A percentile compares a stretch with the other conserved stretches of the same genome.
Evolutionary conservation across 345 rosid genomes (phyloP).

Genomic region (Corymbia maculata): DNA sequence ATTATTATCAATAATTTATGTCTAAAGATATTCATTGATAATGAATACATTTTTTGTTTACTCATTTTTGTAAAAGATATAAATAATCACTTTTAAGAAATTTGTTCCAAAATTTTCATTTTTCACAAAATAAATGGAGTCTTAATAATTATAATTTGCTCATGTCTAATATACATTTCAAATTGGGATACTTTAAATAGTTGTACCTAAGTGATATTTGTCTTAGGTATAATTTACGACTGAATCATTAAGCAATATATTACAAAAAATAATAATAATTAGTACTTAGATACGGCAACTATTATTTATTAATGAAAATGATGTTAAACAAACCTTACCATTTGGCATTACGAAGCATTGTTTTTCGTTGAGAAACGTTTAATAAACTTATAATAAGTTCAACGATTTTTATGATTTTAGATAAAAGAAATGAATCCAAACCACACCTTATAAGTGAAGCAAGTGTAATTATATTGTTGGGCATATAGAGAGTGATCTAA

Average conservation of each 20-base stretch:
- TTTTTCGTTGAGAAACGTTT: neutral
- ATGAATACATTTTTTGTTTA: too few relatives aligned
- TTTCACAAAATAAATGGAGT: too few relatives aligned
- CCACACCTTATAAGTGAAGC: neutral
- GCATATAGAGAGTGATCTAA: neutral
- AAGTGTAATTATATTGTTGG: neutral
- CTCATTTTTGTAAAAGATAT: too few relatives aligned
- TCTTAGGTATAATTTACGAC: too few relatives aligned
- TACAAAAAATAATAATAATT: neutral
- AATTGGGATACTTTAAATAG: neutral
- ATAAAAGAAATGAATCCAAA: neutral
- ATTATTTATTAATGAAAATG: neutral
- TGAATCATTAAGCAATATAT: neutral
- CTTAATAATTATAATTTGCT: neutral
- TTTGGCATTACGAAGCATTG: neutral
- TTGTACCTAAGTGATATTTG: too few relatives aligned
- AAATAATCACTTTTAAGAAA: too few relatives aligned
- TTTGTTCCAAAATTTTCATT: too few relatives aligned
- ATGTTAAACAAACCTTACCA: neutral
- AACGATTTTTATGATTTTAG: neutral
- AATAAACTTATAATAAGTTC: neutral
- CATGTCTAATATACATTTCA: neutral
- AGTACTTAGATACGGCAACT: neutral
- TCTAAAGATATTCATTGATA: too few relatives aligned
- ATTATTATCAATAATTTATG: too few relatives aligned